Evolutionary conservation across 2,329 filamentous ascomycete species (phyloP).

Genomic region (Phyllosticta capitalensis): DNA sequence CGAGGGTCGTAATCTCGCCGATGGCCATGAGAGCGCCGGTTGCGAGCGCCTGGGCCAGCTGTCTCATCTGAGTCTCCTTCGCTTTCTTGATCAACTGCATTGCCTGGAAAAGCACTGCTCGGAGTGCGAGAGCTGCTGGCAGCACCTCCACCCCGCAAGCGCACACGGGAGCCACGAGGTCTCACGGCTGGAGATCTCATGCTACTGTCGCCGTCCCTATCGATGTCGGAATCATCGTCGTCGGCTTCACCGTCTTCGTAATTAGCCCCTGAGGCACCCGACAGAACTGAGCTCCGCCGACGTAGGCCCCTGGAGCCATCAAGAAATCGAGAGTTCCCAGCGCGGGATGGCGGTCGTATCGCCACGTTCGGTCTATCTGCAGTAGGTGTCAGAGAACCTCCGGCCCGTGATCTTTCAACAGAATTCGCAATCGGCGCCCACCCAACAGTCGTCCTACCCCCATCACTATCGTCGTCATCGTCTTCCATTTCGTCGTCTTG

Average conservation of each 20-base stretch:
- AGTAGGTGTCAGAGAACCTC: constrained; percentile 39
- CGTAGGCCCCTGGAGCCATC: constrained; percentile 30
- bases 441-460: constrained; percentile 35
- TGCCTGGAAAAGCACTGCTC: constrained; percentile 18
- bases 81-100: constrained; percentile 24
- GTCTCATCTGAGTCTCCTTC: constrained; percentile 31
- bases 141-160: constrained; percentile 22
- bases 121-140: constrained; percentile 19
- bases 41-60: constrained; percentile 22
- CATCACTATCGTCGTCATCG: constrained; percentile 31
- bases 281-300: constrained; percentile 28
- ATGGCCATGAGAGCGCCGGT: constrained; percentile 17
- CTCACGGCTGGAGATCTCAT: constrained; percentile 28
- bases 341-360: constrained; percentile 30
- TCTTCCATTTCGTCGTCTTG: constrained; percentile 29
- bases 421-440: constrained; percentile 36
- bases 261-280: constrained; percentile 21
- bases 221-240: constrained; percentile 31
- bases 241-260: constrained; percentile 35
- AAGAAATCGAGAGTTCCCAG: constrained; percentile 23
- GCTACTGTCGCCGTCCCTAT: constrained; percentile 28
- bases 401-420: constrained; percentile 35
- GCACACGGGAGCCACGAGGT: constrained; percentile 25
- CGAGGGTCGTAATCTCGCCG: constrained; percentile 30
- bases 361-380: constrained; percentile 34